These are phyloP conservation scores for Barbarea vulgaris DNA, from an alignment of 345 rosid genomes.

Conservation along the genomic window DNA sequence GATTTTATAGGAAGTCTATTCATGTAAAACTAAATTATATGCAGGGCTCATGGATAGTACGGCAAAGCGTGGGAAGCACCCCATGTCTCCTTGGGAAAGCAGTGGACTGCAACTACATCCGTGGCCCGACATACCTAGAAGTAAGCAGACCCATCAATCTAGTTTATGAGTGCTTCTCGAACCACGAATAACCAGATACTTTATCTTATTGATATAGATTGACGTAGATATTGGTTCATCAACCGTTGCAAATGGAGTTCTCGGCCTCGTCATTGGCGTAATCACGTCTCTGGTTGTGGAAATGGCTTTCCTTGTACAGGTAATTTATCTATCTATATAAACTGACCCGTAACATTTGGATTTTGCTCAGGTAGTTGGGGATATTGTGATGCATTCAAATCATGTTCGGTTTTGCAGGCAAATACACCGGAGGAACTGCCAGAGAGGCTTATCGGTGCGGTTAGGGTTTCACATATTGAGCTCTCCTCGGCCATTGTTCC, in stretches of 20 bases:
- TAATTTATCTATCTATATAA: neutral
- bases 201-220: conserved; percentile 48
- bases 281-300: conserved; percentile 88
- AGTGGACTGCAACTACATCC: conserved; percentile 93
- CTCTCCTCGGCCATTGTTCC: conserved; percentile 87
- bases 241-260: conserved; percentile 96
- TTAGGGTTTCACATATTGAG: conserved; percentile 90
- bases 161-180: neutral
- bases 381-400: neutral
- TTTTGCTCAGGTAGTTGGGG: neutral
- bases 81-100: conserved; percentile 99
- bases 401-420: conserved; percentile 54
- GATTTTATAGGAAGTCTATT: neutral
- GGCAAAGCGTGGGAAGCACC: conserved; percentile 99
- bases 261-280: conserved; percentile 94
- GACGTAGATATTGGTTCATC: conserved; percentile 98
- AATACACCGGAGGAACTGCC: conserved; percentile 90
- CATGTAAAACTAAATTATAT: neutral
- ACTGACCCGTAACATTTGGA: neutral
- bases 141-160: conserved; percentile 39
- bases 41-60: conserved; percentile 99
- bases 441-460: conserved; percentile 87
- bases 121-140: conserved; percentile 82
- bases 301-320: conserved; percentile 99
- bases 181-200: neutral